Percentiles rank a stretch among this genome's conserved stretches.
These are phyloP conservation scores for Neophaeococcomyces mojaviensis DNA, from an alignment of 2,329 filamentous ascomycete genomes.

Conservation along the genomic window DNA sequence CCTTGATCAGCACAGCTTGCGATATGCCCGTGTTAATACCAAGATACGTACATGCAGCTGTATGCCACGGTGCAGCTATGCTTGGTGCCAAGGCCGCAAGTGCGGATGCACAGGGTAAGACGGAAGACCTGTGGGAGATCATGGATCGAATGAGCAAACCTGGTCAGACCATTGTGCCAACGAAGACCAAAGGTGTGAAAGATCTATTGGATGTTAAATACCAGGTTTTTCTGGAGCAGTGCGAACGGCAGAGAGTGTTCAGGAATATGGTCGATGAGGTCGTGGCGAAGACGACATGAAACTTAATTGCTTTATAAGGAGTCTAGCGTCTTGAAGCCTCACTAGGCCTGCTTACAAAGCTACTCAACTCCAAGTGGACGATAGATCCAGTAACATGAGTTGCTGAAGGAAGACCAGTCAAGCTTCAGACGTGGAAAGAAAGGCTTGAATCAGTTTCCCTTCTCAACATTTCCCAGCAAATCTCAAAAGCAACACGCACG, in stretches of 20 bases:
- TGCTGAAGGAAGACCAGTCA: too few species aligned
- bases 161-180: constrained; percentile 72
- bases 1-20: constrained; percentile 82
- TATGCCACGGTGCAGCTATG: constrained; percentile 98
- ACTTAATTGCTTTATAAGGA: too few species aligned
- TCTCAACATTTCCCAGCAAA: too few species aligned
- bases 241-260: constrained; percentile 74
- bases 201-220: constrained; percentile 82
- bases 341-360: too few species aligned
- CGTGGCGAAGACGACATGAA: constrained; percentile 8
- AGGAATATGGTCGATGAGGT: constrained; percentile 67
- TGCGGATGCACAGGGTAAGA: constrained; percentile 65
- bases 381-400: too few species aligned
- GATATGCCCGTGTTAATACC: constrained; percentile 90
- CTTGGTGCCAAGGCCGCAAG: constrained; percentile 94
- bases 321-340: too few species aligned
- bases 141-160: constrained; percentile 98
- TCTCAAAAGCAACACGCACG: too few species aligned
- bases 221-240: constrained; percentile 90
- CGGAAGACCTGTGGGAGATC: constrained; percentile 86
- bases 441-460: too few species aligned
- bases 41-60: constrained; percentile 86
- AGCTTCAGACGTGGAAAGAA: too few species aligned
- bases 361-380: too few species aligned
- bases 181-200: constrained; percentile 64